phyloP scores from a whole-genome alignment of 2,329 filamentous ascomycete genomes.

The Catunica adiposa region DNA sequence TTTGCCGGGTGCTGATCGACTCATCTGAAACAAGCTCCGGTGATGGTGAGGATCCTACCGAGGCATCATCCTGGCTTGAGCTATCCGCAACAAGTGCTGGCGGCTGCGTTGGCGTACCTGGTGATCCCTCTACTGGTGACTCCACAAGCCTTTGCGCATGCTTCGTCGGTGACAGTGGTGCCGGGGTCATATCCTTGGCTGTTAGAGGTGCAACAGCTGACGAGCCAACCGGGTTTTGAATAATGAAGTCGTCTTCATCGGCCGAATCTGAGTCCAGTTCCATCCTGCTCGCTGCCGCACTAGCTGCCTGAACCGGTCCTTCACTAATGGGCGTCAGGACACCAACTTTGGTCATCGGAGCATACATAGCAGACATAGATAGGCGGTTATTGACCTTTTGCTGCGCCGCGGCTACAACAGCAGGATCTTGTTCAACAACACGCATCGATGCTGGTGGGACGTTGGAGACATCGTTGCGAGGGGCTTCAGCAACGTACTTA shows the following conservation, averaged over 20 bases:
- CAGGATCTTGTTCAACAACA: slow-evolving; percentile 39
- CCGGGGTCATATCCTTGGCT: slow-evolving; percentile 22
- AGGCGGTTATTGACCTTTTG: slow-evolving; percentile 7
- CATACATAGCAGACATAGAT: slow-evolving; percentile 5
- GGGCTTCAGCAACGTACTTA: slow-evolving; percentile 21
- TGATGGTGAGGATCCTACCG: slow-evolving; percentile 43
- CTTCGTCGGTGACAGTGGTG: slow-evolving; percentile 18
- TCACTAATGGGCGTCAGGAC: slow-evolving; percentile 8
- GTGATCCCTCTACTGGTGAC: slow-evolving; percentile 50
- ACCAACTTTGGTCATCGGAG: background rate
- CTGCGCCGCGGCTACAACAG: slow-evolving; percentile 16
- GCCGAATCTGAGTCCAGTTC: slow-evolving; percentile 54
- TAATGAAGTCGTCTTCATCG: slow-evolving; percentile 25
- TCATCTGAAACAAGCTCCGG: slow-evolving; percentile 38
- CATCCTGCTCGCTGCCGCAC: slow-evolving; percentile 39
- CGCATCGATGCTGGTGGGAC: slow-evolving; percentile 42
- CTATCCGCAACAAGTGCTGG: slow-evolving; percentile 54
- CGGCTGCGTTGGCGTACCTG: slow-evolving; percentile 29
- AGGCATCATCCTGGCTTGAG: slow-evolving; percentile 51
- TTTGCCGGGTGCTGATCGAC: slow-evolving; percentile 25
- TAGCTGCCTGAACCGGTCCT: slow-evolving; percentile 24
- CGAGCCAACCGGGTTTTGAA: slow-evolving; percentile 15
- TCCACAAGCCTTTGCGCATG: slow-evolving; percentile 28
- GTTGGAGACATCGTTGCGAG: slow-evolving; percentile 36
- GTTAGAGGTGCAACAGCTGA: background rate